Percentiles rank a stretch among this genome's conserved stretches.
phyloP scores from a whole-genome alignment of 768 basidiomycete species.

The Lanmaoa pseudosensibilis region DNA sequence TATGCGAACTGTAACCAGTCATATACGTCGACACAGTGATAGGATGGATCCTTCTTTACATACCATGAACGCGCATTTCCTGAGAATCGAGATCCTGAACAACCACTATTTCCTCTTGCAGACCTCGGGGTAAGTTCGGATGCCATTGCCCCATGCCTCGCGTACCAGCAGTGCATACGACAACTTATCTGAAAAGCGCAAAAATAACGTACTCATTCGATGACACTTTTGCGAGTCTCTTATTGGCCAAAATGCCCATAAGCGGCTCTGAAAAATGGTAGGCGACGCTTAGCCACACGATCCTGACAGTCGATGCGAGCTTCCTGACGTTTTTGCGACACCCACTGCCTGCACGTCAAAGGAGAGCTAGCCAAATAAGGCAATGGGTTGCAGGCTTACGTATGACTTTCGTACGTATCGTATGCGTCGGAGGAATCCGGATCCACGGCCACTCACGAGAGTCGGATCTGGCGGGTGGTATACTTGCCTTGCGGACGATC shows the following conservation, averaged over 20 bases:
- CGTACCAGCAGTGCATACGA: background rate
- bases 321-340: background rate
- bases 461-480: background rate
- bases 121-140: no score
- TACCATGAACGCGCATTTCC: background rate
- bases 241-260: no score
- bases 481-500: no score
- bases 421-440: background rate
- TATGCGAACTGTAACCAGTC: constrained; percentile 58
- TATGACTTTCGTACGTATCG: background rate
- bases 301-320: no score
- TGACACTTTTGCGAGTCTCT: no score
- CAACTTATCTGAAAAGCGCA: no score
- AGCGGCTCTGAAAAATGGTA: no score
- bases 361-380: background rate
- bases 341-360: background rate
- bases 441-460: background rate
- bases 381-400: no score
- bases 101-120: background rate
- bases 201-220: no score
- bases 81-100: background rate
- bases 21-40: constrained; percentile 56
- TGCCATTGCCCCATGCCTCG: background rate
- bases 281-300: no score
- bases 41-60: background rate